Percentiles rank a stretch among this genome's conserved stretches.
Evolutionary conservation across 2,329 filamentous ascomycete genomes (phyloP).

Genomic region (Aspergillus niger): DNA sequence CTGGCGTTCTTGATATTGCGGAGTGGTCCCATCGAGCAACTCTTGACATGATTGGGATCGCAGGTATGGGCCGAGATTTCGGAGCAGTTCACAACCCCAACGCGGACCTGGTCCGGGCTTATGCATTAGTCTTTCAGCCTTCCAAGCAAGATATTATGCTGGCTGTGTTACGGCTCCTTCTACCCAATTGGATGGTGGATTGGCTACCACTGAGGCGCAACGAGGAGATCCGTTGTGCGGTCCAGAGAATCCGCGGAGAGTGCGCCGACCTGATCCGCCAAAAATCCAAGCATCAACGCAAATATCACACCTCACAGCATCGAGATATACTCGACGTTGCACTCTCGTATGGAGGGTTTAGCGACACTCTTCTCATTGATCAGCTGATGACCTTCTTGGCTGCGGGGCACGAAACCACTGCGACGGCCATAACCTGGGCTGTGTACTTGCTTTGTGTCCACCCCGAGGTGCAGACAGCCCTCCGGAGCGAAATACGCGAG

Average conservation of each 20-base stretch:
- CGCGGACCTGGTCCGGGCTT: neutral
- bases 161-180: neutral
- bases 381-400: slow-evolving; percentile 3
- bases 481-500: neutral
- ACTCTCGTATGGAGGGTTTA: neutral
- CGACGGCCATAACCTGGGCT: slow-evolving; percentile 7
- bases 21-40: slow-evolving; percentile 3
- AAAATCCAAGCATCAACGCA: neutral
- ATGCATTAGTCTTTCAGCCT: neutral
- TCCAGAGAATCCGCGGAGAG: neutral
- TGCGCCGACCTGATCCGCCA: neutral
- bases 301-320: neutral
- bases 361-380: neutral
- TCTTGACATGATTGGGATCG: slow-evolving; percentile 10
- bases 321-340: neutral
- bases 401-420: slow-evolving; percentile 9
- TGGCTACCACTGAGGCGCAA: slow-evolving; percentile 3
- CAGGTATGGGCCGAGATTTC: slow-evolving; percentile 5
- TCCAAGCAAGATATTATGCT: neutral
- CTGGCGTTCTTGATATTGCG: neutral
- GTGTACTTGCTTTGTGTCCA: neutral
- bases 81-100: neutral
- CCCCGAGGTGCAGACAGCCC: neutral
- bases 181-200: neutral
- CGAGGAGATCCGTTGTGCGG: neutral